These are phyloP conservation scores for Schrenkiella parvula DNA, from an alignment of 345 rosid genomes.

Conservation along the genomic window DNA sequence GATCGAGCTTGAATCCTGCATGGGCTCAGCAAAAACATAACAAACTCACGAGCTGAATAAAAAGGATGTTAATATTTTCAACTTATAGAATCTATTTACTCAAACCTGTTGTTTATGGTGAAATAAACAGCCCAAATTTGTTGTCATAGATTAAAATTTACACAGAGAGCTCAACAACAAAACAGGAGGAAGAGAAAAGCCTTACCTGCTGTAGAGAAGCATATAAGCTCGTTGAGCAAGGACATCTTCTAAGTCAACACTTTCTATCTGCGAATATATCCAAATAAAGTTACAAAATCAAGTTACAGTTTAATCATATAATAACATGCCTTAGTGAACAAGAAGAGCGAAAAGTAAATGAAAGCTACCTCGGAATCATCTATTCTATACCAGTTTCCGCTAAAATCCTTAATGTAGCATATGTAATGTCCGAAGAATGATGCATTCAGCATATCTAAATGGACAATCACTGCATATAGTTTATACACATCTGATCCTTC, in stretches of 20 bases:
- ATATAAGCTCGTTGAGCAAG: constrained; percentile 94
- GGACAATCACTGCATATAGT: constrained; percentile 96
- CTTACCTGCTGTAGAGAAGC: constrained; percentile 95
- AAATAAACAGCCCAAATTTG: neutral
- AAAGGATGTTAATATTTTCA: neutral
- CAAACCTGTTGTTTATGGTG: neutral
- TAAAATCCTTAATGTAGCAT: constrained; percentile 79
- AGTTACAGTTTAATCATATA: neutral
- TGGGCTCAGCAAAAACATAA: neutral
- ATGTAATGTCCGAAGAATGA: constrained; percentile 97
- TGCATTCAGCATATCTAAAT: constrained; percentile 94
- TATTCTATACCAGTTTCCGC: constrained; percentile 76
- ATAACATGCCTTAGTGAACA: neutral
- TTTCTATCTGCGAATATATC: constrained; percentile 50
- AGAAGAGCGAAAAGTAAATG: neutral
- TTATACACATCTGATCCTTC: constrained; percentile 63
- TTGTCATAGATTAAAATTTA: neutral
- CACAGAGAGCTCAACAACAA: neutral
- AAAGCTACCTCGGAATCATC: constrained; percentile 84
- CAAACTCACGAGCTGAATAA: neutral
- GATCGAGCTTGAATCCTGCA: constrained; percentile 58
- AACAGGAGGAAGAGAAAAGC: neutral
- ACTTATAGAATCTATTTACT: neutral
- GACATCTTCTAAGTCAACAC: constrained; percentile 75
- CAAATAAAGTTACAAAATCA: constrained; percentile 4